A percentile compares a stretch with the other conserved stretches of the same genome.
Conservation (phyloP, 306 rosid species). For the Argentina anserina region DNA sequence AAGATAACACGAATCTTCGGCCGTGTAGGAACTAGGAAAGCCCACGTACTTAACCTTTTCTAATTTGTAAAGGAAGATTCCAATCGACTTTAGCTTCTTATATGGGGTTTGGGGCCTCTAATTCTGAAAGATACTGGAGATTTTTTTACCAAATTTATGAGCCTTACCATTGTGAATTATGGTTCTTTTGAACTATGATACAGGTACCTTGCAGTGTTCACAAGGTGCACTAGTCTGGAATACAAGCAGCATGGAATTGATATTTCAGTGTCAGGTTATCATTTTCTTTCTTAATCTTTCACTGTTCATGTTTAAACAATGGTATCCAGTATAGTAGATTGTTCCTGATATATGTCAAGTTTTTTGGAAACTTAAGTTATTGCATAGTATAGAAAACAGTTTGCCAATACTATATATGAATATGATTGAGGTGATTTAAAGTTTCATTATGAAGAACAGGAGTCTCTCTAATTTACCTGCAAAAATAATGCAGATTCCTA, state of each 20-base stretch:
- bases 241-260: constrained; percentile 21
- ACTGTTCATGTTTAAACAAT: neutral
- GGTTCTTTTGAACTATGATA: neutral
- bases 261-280: constrained; percentile 24
- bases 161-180: neutral
- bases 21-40: too few species aligned
- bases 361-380: neutral
- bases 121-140: too few species aligned
- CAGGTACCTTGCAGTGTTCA: constrained; percentile 17
- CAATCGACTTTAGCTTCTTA: too few species aligned
- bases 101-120: too few species aligned
- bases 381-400: neutral
- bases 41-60: neutral
- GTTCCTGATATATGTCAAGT: neutral
- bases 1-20: too few species aligned
- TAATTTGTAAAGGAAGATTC: neutral
- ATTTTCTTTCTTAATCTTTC: neutral
- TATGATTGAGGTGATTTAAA: neutral
- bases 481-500: constrained; percentile 19
- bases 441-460: neutral
- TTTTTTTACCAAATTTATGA: too few species aligned
- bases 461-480: neutral
- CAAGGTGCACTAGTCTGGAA: constrained; percentile 17
- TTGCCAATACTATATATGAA: neutral
- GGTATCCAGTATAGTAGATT: neutral